Conservation (phyloP, 305 asterid genomes). For the Ajuga reptans region DNA sequence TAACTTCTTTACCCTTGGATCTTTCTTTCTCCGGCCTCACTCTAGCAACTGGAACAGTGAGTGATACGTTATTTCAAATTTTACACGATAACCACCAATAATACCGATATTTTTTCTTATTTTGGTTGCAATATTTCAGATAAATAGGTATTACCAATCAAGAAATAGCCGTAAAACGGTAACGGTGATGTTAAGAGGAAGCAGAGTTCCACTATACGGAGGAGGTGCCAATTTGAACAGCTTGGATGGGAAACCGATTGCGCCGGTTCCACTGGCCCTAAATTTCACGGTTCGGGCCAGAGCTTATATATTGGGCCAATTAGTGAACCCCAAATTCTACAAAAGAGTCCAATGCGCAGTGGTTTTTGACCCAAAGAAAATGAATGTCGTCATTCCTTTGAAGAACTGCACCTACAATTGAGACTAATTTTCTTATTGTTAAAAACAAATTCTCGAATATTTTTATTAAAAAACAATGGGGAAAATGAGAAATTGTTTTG, state of each 20-base stretch:
- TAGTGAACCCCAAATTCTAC: constrained; percentile 73
- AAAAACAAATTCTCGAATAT: neutral
- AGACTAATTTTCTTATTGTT: neutral
- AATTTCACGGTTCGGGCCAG: constrained; percentile 56
- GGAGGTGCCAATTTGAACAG: constrained; percentile 65
- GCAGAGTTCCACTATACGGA: constrained; percentile 62
- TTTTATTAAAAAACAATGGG: too few relatives aligned
- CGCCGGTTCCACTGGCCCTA: constrained; percentile 50
- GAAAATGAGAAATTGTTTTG: too few relatives aligned
- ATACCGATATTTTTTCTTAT: neutral
- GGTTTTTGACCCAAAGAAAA: constrained; percentile 43
- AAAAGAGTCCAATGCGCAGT: constrained; percentile 51
- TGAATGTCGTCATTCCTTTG: constrained; percentile 40
- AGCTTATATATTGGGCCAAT: constrained; percentile 76
- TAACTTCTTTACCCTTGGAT: constrained; percentile 63
- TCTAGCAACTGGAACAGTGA: constrained; percentile 63
- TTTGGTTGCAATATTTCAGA: constrained; percentile 28
- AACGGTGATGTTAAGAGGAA: constrained; percentile 45
- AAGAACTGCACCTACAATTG: constrained; percentile 37
- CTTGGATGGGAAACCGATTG: constrained; percentile 44
- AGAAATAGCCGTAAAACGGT: constrained; percentile 61
- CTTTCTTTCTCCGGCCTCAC: constrained; percentile 56
- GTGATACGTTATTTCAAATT: too few relatives aligned
- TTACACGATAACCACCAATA: neutral
- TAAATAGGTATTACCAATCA: constrained; percentile 62